Evolutionary conservation across 345 rosid species (phyloP).

Genomic region (Trapa incisa): DNA sequence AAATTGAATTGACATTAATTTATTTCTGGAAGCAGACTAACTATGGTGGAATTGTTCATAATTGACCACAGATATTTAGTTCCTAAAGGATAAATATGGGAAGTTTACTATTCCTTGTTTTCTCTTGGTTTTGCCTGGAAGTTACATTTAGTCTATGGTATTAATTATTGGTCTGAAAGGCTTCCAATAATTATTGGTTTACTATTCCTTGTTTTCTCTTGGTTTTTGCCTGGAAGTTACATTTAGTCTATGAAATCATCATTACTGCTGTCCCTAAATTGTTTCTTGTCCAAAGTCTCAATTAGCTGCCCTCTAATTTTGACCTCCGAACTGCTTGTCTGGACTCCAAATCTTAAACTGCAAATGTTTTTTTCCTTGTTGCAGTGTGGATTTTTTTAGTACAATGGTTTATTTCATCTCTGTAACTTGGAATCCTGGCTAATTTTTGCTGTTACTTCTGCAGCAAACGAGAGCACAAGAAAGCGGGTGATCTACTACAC

Average conservation of each 20-base stretch:
- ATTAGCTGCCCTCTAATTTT: neutral
- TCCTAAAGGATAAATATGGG: neutral
- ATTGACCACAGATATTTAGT: neutral
- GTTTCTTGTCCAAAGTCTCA: neutral
- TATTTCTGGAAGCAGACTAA: neutral
- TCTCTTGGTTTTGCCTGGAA: neutral
- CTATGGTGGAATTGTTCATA: neutral
- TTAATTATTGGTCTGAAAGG: no score
- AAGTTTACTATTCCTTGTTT: neutral
- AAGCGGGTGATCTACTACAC: conserved; percentile 79
- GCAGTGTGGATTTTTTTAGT: neutral
- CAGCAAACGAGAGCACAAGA: conserved; percentile 94
- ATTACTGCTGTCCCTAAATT: no score
- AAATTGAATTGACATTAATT: neutral
- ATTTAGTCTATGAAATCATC: no score
- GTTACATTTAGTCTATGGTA: no score
- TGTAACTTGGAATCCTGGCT: neutral
- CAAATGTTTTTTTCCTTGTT: neutral
- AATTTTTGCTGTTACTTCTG: conserved; percentile 6
- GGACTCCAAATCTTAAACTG: neutral
- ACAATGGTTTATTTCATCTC: neutral
- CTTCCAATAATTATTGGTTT: no score
- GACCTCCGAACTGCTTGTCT: neutral
- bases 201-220: no score
- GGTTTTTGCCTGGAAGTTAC: no score